phyloP scores from a whole-genome alignment of 345 rosid species.

The Boechera retrofracta region DNA sequence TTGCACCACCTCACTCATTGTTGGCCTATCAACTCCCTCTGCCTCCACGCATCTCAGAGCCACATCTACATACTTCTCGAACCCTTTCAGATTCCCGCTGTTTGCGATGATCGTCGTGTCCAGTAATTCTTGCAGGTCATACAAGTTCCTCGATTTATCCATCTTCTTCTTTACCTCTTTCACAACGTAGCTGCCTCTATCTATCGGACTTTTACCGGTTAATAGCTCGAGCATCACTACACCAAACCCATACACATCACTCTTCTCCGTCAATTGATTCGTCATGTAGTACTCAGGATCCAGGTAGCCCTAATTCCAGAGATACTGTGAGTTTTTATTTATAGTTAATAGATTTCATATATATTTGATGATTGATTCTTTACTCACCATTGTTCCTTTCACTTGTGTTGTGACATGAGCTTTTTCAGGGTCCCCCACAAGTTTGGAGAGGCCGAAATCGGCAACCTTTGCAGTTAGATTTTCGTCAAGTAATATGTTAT shows the following conservation, averaged over 20 bases:
- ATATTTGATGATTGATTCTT: neutral
- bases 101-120: conserved; percentile 59
- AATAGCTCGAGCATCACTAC: conserved; percentile 77
- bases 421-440: conserved; percentile 57
- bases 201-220: conserved; percentile 74
- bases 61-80: conserved; percentile 62
- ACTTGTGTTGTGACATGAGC: conserved; percentile 86
- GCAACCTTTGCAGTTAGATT: conserved; percentile 81
- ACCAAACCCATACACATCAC: conserved; percentile 94
- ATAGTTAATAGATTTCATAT: neutral
- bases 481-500: conserved; percentile 79
- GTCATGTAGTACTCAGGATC: conserved; percentile 97
- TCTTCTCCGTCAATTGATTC: conserved; percentile 83
- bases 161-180: conserved; percentile 65
- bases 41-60: conserved; percentile 70
- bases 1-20: conserved; percentile 75
- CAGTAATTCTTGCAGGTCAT: conserved; percentile 65
- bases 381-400: conserved; percentile 93
- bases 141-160: conserved; percentile 62
- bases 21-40: conserved; percentile 61
- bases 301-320: conserved; percentile 65
- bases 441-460: conserved; percentile 94
- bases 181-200: conserved; percentile 80
- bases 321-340: neutral
- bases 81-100: conserved; percentile 53